Evolutionary conservation across 1,284 basidiomycete genomes (phyloP).

Genomic region (Boletus holoroseus): DNA sequence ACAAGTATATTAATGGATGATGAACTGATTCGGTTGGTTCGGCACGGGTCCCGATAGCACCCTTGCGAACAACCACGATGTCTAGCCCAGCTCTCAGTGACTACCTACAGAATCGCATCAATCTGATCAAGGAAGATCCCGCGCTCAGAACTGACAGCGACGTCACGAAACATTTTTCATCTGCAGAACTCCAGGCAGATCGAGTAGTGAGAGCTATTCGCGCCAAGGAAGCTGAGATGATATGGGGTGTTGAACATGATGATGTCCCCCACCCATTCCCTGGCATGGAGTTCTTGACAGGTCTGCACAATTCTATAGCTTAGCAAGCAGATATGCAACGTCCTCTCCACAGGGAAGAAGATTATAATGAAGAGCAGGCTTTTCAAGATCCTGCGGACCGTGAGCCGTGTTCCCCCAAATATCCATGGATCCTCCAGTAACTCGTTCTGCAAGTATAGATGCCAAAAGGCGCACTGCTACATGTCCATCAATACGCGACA

Average conservation of each 20-base stretch:
- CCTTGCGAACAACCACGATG: constrained; percentile 5
- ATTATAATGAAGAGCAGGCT: constrained; percentile 52
- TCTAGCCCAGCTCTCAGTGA: constrained; percentile 23
- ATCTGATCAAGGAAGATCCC: constrained; percentile 49
- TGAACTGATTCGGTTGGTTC: not conserved
- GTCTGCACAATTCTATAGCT: constrained; percentile 27
- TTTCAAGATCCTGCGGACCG: constrained; percentile 55
- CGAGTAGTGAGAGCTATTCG: constrained; percentile 49
- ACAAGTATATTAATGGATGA: not conserved
- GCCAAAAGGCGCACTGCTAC: constrained; percentile 70
- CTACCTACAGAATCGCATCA: constrained; percentile 40
- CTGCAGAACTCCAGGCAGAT: constrained; percentile 49
- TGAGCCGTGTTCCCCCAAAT: constrained; percentile 13
- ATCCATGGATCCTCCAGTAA: not conserved
- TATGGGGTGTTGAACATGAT: constrained; percentile 53
- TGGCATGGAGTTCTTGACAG: constrained; percentile 70
- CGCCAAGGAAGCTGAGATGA: constrained; percentile 42
- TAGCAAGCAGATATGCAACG: not conserved
- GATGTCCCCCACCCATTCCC: constrained; percentile 56
- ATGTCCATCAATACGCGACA: constrained; percentile 64
- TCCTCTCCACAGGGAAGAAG: constrained; percentile 41
- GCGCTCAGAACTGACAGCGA: constrained; percentile 38
- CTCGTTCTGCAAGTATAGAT: constrained; percentile 39
- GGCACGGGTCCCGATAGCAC: not conserved
- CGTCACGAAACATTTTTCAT: constrained; percentile 28